Conservation (phyloP, 805 yeast genomes). For the Schwanniomyces polymorphus region DNA sequence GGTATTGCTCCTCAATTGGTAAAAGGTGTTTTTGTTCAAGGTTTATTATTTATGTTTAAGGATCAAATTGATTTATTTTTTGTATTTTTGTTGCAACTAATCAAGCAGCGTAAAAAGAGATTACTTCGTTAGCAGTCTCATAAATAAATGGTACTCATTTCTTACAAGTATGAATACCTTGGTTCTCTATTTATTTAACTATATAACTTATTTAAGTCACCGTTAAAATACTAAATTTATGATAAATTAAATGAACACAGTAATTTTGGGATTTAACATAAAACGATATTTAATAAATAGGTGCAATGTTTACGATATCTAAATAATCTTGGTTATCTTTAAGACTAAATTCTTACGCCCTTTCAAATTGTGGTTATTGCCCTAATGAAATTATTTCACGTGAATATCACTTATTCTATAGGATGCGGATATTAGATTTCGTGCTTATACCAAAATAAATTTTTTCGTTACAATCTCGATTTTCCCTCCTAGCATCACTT, state of each 20-base stretch:
- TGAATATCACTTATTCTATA: background rate
- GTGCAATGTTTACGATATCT: too few species aligned
- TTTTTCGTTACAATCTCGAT: background rate
- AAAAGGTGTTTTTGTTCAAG: constrained; percentile 84
- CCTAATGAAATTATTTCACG: background rate
- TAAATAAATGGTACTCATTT: too few species aligned
- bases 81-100: constrained; percentile 28
- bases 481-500: background rate
- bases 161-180: too few species aligned
- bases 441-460: background rate
- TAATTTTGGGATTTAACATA: too few species aligned
- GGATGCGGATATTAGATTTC: background rate
- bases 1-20: constrained; percentile 78
- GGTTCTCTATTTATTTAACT: too few species aligned
- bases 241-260: too few species aligned
- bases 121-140: background rate
- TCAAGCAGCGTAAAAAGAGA: constrained; percentile 15
- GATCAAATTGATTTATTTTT: constrained; percentile 57
- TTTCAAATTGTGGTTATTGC: background rate
- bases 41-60: constrained; percentile 77
- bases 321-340: too few species aligned
- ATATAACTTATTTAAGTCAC: too few species aligned
- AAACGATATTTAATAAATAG: too few species aligned
- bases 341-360: too few species aligned
- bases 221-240: too few species aligned